A percentile compares a stretch with the other conserved stretches of the same genome.
phyloP scores from a whole-genome alignment of 2,329 filamentous ascomycete genomes.

The Fusarium xylarioides region DNA sequence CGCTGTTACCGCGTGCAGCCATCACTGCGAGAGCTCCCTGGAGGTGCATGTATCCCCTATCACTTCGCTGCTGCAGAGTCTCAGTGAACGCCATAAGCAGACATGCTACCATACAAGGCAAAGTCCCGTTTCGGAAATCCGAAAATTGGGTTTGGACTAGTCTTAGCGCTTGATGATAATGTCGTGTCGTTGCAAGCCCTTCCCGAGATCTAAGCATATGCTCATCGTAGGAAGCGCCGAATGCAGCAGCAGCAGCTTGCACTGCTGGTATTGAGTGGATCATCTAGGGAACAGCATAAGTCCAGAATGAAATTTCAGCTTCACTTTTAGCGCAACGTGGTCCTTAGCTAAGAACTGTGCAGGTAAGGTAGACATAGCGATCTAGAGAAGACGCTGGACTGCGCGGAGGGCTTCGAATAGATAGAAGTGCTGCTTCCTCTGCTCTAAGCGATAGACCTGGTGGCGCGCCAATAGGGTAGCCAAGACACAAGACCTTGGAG shows the following conservation, averaged over 20 bases:
- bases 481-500: slow-evolving; percentile 4
- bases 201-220: not conserved
- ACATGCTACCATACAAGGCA: slow-evolving; percentile 12
- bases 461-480: slow-evolving; percentile 21
- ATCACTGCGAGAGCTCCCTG: slow-evolving; percentile 13
- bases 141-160: slow-evolving; percentile 6
- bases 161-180: slow-evolving; percentile 4
- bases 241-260: slow-evolving; percentile 6
- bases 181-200: not conserved
- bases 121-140: not conserved
- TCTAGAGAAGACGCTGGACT: not conserved
- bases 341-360: slow-evolving; percentile 5
- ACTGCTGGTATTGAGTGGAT: slow-evolving; percentile 17
- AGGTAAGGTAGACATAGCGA: slow-evolving; percentile 9
- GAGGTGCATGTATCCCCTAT: slow-evolving; percentile 19
- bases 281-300: slow-evolving; percentile 11
- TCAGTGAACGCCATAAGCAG: slow-evolving; percentile 17
- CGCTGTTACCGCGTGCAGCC: rapidly evolving
- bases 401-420: not conserved
- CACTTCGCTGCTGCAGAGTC: slow-evolving; percentile 9
- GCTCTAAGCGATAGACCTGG: rapidly evolving
- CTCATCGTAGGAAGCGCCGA: slow-evolving; percentile 21
- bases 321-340: slow-evolving; percentile 13
- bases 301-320: slow-evolving; percentile 17
- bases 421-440: not conserved